A percentile compares a stretch with the other conserved stretches of the same genome.
These are phyloP conservation scores for Urtica urens DNA, from an alignment of 306 rosid species.

Conservation along the genomic window DNA sequence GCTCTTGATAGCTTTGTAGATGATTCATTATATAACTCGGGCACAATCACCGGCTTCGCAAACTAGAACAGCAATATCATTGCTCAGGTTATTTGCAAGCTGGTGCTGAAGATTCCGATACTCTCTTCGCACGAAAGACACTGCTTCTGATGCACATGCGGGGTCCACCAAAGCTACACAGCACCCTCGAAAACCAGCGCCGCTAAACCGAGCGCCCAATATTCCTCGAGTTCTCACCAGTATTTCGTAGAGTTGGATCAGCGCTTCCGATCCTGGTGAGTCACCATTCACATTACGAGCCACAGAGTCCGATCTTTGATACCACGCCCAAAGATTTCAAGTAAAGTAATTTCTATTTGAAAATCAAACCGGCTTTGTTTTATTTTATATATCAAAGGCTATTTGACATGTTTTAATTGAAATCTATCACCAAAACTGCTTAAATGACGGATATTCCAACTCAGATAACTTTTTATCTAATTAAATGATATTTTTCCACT, in stretches of 20 bases:
- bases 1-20: not conserved
- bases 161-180: conserved; percentile 81
- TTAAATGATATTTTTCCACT: too few relatives aligned
- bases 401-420: too few relatives aligned
- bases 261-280: conserved; percentile 55
- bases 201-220: conserved; percentile 84
- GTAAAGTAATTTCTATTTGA: too few relatives aligned
- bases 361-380: too few relatives aligned
- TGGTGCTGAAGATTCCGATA: conserved; percentile 52
- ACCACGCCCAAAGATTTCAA: too few relatives aligned
- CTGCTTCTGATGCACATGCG: conserved; percentile 53
- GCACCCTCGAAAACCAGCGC: conserved; percentile 96
- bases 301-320: too few relatives aligned
- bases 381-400: too few relatives aligned
- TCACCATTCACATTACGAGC: too few relatives aligned
- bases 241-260: conserved; percentile 67
- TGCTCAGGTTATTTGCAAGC: conserved; percentile 31
- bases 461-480: too few relatives aligned
- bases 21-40: conserved; percentile 35
- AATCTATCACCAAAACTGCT: too few relatives aligned
- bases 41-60: conserved; percentile 73
- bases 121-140: conserved; percentile 53
- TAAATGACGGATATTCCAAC: too few relatives aligned
- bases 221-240: conserved; percentile 77
- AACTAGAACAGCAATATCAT: conserved; percentile 37